Evolutionary conservation across 2,329 filamentous ascomycete species (phyloP).

Genomic region (Ceratocystis ficicola): DNA sequence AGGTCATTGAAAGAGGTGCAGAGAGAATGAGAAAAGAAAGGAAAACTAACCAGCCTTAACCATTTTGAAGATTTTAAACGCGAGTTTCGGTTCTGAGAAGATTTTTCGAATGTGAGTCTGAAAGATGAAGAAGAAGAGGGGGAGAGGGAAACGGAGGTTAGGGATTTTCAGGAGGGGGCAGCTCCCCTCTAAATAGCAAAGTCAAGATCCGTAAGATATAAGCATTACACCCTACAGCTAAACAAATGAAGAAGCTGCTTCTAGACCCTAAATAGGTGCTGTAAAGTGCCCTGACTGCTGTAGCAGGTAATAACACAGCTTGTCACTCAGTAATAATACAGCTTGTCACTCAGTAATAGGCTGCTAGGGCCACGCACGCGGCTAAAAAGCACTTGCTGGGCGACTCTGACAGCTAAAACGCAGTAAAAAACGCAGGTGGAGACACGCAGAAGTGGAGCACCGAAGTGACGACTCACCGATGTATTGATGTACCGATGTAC

Average conservation of each 20-base stretch:
- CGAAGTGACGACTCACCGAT: neutral
- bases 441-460: neutral
- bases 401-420: neutral
- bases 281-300: neutral
- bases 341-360: neutral
- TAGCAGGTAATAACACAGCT: neutral
- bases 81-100: conserved; percentile 15
- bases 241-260: too few species aligned
- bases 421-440: neutral
- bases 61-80: conserved; percentile 23
- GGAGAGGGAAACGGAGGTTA: conserved; percentile 7
- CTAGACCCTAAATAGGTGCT: too few species aligned
- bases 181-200: conserved; percentile 3
- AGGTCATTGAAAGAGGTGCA: neutral
- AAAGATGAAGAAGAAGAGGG: conserved; percentile 19
- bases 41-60: conserved; percentile 24
- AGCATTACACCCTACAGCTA: too few species aligned
- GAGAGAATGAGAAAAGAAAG: conserved; percentile 4
- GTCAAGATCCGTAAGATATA: neutral
- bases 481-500: neutral
- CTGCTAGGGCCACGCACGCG: too few species aligned
- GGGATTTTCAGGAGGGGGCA: neutral
- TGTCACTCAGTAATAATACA: neutral
- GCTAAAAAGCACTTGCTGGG: too few species aligned
- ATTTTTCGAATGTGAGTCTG: conserved; percentile 12